These are phyloP conservation scores for Prunus fruticosa DNA, from an alignment of 306 rosid species.

Conservation along the genomic window DNA sequence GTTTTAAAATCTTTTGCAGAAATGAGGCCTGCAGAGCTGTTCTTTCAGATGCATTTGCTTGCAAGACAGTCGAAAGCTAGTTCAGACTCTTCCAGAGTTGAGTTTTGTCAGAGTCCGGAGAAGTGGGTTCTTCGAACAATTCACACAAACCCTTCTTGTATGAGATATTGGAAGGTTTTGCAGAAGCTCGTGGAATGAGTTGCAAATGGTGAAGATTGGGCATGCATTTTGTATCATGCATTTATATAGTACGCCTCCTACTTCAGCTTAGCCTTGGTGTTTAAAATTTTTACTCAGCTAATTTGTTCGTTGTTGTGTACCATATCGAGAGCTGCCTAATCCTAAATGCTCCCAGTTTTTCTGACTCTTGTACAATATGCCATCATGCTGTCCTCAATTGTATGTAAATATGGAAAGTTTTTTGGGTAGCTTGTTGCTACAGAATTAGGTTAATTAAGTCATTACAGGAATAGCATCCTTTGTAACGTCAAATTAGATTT, in stretches of 20 bases:
- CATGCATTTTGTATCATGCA: background rate
- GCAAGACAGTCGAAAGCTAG: slow-evolving; percentile 48
- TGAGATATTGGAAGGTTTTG: slow-evolving; percentile 78
- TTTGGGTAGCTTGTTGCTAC: background rate
- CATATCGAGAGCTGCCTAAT: background rate
- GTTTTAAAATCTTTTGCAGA: slow-evolving; percentile 35
- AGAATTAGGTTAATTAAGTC: background rate
- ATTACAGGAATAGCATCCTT: background rate
- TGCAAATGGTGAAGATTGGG: background rate
- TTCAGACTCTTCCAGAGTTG: slow-evolving; percentile 31
- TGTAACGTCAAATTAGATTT: background rate
- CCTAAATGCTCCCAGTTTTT: background rate
- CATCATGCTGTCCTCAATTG: background rate
- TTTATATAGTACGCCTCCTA: background rate
- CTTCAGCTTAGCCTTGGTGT: background rate
- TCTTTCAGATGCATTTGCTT: slow-evolving; percentile 86
- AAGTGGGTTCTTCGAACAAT: slow-evolving; percentile 85
- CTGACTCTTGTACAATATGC: background rate
- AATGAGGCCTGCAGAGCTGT: slow-evolving; percentile 80
- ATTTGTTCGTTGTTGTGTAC: background rate
- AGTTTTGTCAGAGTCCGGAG: slow-evolving; percentile 51
- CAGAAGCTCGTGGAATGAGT: slow-evolving; percentile 42
- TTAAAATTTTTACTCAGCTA: background rate
- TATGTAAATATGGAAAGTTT: background rate
- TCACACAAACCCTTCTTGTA: slow-evolving; percentile 74